Percentiles rank a stretch among this genome's conserved stretches.
phyloP scores from a whole-genome alignment of 2,329 filamentous ascomycete genomes.

The Verticillium alfalfae region DNA sequence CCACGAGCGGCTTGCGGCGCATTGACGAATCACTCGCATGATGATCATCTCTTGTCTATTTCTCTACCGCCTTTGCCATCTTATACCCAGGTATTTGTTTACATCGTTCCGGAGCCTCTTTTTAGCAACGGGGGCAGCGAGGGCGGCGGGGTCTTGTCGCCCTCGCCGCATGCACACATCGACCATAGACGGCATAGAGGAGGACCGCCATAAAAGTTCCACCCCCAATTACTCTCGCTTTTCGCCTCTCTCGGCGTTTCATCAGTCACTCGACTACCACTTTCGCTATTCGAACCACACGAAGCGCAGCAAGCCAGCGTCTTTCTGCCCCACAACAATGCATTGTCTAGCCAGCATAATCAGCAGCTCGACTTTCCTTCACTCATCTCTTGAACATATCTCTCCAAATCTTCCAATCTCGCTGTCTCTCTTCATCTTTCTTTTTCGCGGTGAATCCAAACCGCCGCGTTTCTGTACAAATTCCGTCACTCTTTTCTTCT shows the following conservation, averaged over 20 bases:
- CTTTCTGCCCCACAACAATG: constrained; percentile 4
- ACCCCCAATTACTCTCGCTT: neutral
- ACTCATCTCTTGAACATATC: constrained; percentile 1
- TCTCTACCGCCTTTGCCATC: constrained; percentile 9
- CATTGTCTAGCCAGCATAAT: constrained; percentile 3
- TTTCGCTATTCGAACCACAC: neutral
- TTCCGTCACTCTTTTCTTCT: constrained; percentile 1
- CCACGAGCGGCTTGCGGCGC: constrained; percentile 6
- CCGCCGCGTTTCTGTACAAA: constrained; percentile 9
- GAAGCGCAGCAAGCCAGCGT: constrained; percentile 1
- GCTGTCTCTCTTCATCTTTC: constrained; percentile 2
- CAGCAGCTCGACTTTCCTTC: neutral
- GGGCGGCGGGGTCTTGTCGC: neutral
- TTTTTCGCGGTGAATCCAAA: constrained; percentile 2
- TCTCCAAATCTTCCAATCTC: constrained; percentile 1
- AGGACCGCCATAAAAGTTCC: constrained; percentile 7
- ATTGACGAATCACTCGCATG: constrained; percentile 11
- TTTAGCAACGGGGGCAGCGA: constrained; percentile 2
- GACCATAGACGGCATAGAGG: constrained; percentile 12
- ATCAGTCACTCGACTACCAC: neutral
- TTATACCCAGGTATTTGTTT: constrained; percentile 14
- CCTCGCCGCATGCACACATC: constrained; percentile 6
- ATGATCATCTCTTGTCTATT: constrained; percentile 8
- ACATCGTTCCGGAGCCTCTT: constrained; percentile 11
- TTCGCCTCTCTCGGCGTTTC: neutral